Evolutionary conservation across 176 grass and related monocot species (phyloP).

Genomic region (Lolium perenne): DNA sequence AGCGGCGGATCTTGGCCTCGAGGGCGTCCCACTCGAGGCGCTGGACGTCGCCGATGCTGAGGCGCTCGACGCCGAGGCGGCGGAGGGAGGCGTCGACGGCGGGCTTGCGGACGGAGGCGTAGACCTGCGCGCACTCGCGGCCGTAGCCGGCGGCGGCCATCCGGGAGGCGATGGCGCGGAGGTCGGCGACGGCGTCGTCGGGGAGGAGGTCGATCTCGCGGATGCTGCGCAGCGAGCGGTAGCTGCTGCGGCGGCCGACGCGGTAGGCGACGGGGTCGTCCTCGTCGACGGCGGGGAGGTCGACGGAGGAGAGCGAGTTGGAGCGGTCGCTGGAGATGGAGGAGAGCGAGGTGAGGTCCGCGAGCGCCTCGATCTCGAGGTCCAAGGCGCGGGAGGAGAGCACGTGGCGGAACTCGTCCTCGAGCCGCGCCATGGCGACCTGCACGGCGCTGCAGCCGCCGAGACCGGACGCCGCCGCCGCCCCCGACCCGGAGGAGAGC

Average conservation of each 20-base stretch:
- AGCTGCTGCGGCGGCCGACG: slow-evolving; percentile 59
- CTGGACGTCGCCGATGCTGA: slow-evolving; percentile 75
- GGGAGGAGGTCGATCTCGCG: slow-evolving; percentile 94
- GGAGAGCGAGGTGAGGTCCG: slow-evolving; percentile 58
- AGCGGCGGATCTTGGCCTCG: slow-evolving; percentile 71
- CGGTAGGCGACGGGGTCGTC: slow-evolving; percentile 43
- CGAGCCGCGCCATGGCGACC: slow-evolving; percentile 75
- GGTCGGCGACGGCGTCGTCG: slow-evolving; percentile 75
- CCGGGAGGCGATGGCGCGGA: slow-evolving; percentile 70
- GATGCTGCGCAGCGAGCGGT: slow-evolving; percentile 74
- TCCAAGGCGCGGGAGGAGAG: slow-evolving; percentile 61
- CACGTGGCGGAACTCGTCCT: slow-evolving; percentile 84
- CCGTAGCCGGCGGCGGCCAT: slow-evolving; percentile 84
- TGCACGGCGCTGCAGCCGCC: slow-evolving; percentile 44
- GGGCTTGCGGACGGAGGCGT: slow-evolving; percentile 69
- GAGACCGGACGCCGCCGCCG: background rate
- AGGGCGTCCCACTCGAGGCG: slow-evolving; percentile 65
- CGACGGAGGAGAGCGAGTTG: slow-evolving; percentile 29
- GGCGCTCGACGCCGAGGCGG: slow-evolving; percentile 67
- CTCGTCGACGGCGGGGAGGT: slow-evolving; percentile 37
- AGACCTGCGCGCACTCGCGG: slow-evolving; percentile 87
- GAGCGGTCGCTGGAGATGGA: slow-evolving; percentile 55
- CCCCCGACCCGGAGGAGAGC: slow-evolving; percentile 39
- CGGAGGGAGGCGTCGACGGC: slow-evolving; percentile 75
- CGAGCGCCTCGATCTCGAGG: slow-evolving; percentile 65